These are phyloP conservation scores for Marchantia polymorpha DNA, from an alignment of 225 moss, liverwort and hornwort species.

Conservation along the genomic window DNA sequence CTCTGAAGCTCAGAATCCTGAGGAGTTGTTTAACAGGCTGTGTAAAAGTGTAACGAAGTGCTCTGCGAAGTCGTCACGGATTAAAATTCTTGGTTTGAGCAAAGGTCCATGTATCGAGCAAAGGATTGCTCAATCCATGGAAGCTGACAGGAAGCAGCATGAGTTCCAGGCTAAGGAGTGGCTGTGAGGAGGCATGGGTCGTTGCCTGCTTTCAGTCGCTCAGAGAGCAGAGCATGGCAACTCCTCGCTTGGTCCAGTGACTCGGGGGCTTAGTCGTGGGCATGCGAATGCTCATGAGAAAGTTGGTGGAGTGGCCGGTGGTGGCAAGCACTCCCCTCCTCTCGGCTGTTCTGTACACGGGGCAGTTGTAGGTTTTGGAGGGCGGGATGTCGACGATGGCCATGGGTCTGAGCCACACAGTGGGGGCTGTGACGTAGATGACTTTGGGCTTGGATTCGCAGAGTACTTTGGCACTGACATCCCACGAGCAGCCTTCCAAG, in stretches of 20 bases:
- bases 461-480: constrained; percentile 43
- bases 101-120: too few species aligned
- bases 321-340: constrained; percentile 77
- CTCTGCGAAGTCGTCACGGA: too few species aligned
- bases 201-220: constrained; percentile 43
- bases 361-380: constrained; percentile 69
- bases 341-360: constrained; percentile 76
- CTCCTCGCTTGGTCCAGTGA: constrained; percentile 86
- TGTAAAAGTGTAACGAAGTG: too few species aligned
- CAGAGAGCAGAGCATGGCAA: constrained; percentile 87
- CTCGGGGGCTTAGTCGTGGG: constrained; percentile 50
- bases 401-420: constrained; percentile 67
- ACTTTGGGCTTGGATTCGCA: constrained; percentile 86
- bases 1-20: too few species aligned
- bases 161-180: too few species aligned
- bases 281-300: constrained; percentile 85
- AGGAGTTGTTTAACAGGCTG: too few species aligned
- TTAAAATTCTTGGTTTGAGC: too few species aligned
- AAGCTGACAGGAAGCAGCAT: too few species aligned
- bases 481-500: constrained; percentile 86
- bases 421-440: constrained; percentile 58
- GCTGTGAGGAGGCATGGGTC: not conserved
- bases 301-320: constrained; percentile 93
- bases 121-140: too few species aligned
- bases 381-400: constrained; percentile 58